Base-by-base conservation (phyloP, 2,329 filamentous ascomycete species). In the Fusarium sp. region DNA sequence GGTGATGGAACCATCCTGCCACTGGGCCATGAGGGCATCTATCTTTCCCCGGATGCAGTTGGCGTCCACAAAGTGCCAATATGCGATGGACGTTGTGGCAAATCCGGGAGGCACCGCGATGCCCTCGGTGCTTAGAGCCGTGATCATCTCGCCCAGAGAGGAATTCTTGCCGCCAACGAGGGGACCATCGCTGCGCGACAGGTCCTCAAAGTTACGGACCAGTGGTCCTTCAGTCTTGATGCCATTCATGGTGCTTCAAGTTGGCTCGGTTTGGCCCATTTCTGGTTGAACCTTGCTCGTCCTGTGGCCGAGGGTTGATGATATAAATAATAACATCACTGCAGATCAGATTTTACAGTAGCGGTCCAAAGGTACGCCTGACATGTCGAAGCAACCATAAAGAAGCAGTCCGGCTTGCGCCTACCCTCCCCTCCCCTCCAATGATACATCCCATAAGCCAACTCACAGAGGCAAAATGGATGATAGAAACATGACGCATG, bases 121-220 rank as follows among this genome's bases (percentile, higher is more conserved):
- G 4, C 79, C 80, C 59, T 80, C 58, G 12, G 67, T 35, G 5
- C 35, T 67, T 7, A 83, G 80, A 29, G 73, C 61, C 24, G 76
- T 66, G 61, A 83, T 81, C 80, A 83, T 83, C 69, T 83, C 82
- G 5, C 82, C 82, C 22, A 83, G 69, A 3, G 81, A 83, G 14
- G 81, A 79, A 59, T 83, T 83, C 72, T 83, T 83, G 9, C 82
- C 81, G 17, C 82, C 81, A 8, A 83, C 81, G 9, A 80, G 55
- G 31, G 68, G 58, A 29, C 35, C 59, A 31, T 70, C 67, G n/a
- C 40, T 53, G 38, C 64, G 64, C 38, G 64, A 16, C 16, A 70
- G 17, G 51, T 51, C 44, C 46, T 67, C 67, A 40, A 67, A 61
- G 2, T 51, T 35, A 11, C 62, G 60, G 51, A 70, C 67, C 5